Conservation (phyloP, 108 stramenopile species). For the Skeletonema costatum region DNA sequence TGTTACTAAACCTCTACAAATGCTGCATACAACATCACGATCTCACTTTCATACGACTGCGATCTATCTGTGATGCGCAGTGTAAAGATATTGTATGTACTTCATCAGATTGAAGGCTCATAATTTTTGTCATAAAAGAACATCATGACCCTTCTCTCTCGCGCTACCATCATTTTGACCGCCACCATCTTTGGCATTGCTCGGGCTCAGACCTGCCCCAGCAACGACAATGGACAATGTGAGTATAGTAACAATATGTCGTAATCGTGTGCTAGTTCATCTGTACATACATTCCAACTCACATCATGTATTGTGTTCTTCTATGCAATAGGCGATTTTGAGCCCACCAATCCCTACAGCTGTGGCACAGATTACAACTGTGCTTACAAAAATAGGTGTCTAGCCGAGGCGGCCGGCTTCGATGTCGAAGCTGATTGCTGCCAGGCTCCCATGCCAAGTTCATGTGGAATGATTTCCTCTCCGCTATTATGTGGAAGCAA, state of each 20-base stretch:
- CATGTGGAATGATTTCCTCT: neutral
- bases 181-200: neutral
- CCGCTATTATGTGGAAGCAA: neutral
- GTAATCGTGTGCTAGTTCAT: neutral
- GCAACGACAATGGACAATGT: conserved; percentile 1
- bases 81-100: too few species aligned
- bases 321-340: neutral
- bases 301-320: neutral
- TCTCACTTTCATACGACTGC: neutral
- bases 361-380: neutral
- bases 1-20: too few species aligned
- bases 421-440: neutral
- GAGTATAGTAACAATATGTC: neutral
- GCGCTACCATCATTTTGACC: neutral
- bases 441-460: neutral
- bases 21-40: too few species aligned
- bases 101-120: neutral
- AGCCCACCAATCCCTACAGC: neutral
- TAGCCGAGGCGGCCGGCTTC: neutral
- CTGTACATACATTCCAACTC: neutral
- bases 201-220: neutral
- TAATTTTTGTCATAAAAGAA: neutral
- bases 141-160: neutral
- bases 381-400: neutral
- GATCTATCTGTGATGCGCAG: neutral